phyloP scores from a whole-genome alignment of 1,284 basidiomycete species.

The Leccinum subfulvum region DNA sequence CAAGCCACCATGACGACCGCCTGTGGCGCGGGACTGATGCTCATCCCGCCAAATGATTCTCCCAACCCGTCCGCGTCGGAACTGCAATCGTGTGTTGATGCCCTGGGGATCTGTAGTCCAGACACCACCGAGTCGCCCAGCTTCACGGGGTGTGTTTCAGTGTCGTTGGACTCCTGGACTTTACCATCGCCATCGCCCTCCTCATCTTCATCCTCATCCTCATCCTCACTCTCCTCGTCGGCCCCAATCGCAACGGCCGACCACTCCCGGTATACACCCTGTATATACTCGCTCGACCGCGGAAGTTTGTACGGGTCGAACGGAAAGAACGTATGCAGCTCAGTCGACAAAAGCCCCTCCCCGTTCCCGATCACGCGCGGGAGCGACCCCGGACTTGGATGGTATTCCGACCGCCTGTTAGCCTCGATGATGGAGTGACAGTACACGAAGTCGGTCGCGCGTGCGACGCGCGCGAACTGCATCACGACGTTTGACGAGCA shows the following conservation, averaged over 20 bases:
- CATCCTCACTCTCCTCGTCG: conserved; percentile 66
- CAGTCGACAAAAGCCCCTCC: conserved; percentile 52
- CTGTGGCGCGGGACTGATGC: conserved; percentile 58
- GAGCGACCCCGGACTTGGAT: conserved; percentile 25
- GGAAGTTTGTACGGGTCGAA: conserved; percentile 97
- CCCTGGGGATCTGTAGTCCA: conserved; percentile 23
- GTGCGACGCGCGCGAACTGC: conserved; percentile 94
- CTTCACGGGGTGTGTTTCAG: not conserved
- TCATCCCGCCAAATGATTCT: conserved; percentile 73
- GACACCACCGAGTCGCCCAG: not conserved
- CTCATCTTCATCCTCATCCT: conserved; percentile 39
- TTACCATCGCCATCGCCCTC: conserved; percentile 26
- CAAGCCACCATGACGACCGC: conserved; percentile 13
- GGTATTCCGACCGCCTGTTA: conserved; percentile 66
- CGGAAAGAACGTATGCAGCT: conserved; percentile 94
- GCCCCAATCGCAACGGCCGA: conserved; percentile 69
- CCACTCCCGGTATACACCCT: conserved; percentile 77
- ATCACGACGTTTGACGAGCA: conserved; percentile 89
- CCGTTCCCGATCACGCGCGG: conserved; percentile 32
- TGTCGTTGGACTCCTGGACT: not conserved
- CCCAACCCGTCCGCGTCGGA: conserved; percentile 43
- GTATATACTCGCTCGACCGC: conserved; percentile 65
- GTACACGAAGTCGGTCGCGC: conserved; percentile 90
- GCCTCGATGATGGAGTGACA: conserved; percentile 92
- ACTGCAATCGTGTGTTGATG: not conserved